Evolutionary conservation across 2,329 filamentous ascomycete species (phyloP), one percentile per base, ranked within the genome.

Genomic region (Hymenoscyphus salicellus): DNA sequence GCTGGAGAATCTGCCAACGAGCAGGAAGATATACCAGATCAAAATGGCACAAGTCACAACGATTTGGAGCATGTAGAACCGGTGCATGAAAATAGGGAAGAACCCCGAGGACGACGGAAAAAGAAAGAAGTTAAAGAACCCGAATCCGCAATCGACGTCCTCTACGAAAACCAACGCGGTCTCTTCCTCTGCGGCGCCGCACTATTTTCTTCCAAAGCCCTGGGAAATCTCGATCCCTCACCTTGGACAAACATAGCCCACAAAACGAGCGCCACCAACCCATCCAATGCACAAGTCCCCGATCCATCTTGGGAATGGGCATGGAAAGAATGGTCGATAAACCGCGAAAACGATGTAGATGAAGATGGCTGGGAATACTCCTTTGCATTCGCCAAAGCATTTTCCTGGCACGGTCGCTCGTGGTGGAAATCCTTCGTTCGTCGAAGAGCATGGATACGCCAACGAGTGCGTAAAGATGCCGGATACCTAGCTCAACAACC

Each of bases 401-500:
- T 90, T 69, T 86, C 87, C 2, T 99, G 95, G 95, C 95, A 99
- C 77, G 89, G 89, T 2, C 90, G 91, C 20, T 89, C 87, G 30
- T 98, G 94, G 93, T 97, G 92, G 78, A 94, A 93, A 76, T 96
- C 92, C 1, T 99, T 94, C 74, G 95, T 97, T n/a, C 84, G 95
- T 41, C 83, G 95, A 70, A 85, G 95, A 67, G 87, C 92, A 26
- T 99, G 95, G 95, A 86, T 94, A 62, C 84, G 95, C 55, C 90
- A 91, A 76, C 84, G 95, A 38, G 83, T 90, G 61, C 91, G 90
- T 78, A 85, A 86, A 74, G 80, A 75, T 20, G 65, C 71, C 14
- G 75, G 78, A 4, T 79, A 83, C 59, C 58, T 63, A 14, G 55
- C 57, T 1, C 68, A 71, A 58, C 68, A 70, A 59, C 83, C 88